These are phyloP conservation scores for cucumber (Cucumis sativus) DNA, from an alignment of 306 rosid species.

Conservation along the genomic window Cucumber_9930_V3 NC_026658.2:25036001-25036500, in stretches of 20 bases:
- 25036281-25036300: conserved; percentile 12
- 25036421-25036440: not conserved
- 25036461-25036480: not conserved
- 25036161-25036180: conserved; percentile 97
- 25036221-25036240: conserved; percentile 96
- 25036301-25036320: conserved; percentile 23
- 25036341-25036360: not conserved
- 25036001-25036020: not conserved
- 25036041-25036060: conserved; percentile 98
- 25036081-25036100: conserved; percentile 99
- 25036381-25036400: not conserved
- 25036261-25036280: conserved; percentile 35
- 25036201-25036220: conserved; percentile 97
- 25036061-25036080: conserved; percentile 99
- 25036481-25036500: not conserved
- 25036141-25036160: conserved; percentile 94
- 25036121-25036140: conserved; percentile 91
- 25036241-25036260: conserved; percentile 94
- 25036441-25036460: not conserved
- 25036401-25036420: not conserved
- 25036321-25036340: conserved; percentile 19
- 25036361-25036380: conserved; percentile 4
- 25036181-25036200: conserved; percentile 87
- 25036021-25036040: conserved; percentile 75
- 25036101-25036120: conserved; percentile 93